phyloP scores from a whole-genome alignment of 768 basidiomycete genomes.

The Lactifluus pinguis region DNA sequence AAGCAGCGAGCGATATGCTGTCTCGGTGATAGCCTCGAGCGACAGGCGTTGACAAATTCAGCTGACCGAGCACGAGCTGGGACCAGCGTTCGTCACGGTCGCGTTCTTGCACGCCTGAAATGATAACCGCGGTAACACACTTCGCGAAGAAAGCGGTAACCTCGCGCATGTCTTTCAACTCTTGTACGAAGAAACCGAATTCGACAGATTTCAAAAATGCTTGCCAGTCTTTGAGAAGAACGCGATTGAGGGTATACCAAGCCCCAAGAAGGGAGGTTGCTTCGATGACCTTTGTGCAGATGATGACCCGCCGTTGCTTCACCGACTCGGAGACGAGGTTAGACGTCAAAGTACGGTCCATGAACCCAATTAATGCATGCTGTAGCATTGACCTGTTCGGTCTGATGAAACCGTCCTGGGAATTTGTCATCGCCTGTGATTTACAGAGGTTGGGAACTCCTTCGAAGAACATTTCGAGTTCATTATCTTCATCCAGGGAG shows the following conservation, averaged over 20 bases:
- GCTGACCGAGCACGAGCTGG: not conserved
- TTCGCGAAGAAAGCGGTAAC: not conserved
- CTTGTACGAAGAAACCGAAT: not conserved
- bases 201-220: not conserved
- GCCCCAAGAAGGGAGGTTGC: not conserved
- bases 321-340: not conserved
- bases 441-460: conserved; percentile 1
- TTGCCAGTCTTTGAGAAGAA: not conserved
- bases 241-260: not conserved
- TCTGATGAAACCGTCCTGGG: not conserved
- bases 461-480: conserved; percentile 10
- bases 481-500: not conserved
- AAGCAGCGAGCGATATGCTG: not conserved
- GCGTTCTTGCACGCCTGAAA: not conserved
- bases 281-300: not conserved
- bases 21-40: not conserved
- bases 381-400: not conserved
- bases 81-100: conserved; percentile 5
- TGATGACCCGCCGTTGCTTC: conserved; percentile 3
- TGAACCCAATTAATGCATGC: not conserved
- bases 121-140: not conserved
- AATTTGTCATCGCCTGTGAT: not conserved
- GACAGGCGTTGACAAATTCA: not conserved
- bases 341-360: conserved; percentile 11
- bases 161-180: not conserved